These are phyloP conservation scores for Elsinoe ampelina DNA, from an alignment of 2,329 filamentous ascomycete species.

Conservation along the genomic window DNA sequence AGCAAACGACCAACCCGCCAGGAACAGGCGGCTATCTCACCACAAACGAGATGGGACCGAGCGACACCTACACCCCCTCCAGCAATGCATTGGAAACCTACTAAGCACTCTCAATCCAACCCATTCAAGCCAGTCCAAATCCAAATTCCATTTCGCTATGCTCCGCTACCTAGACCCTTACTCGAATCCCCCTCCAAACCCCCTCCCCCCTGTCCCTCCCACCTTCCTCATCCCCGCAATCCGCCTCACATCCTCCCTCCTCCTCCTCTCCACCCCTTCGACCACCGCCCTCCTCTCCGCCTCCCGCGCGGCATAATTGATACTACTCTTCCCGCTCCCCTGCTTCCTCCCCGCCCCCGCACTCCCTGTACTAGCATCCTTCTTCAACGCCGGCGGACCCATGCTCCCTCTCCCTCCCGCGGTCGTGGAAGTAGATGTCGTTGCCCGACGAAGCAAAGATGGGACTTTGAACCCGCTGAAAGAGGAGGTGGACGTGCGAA, in stretches of 20 bases:
- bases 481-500: background rate
- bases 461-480: slow-evolving; percentile 54
- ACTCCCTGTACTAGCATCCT: slow-evolving; percentile 22
- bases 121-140: background rate
- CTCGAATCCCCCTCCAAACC: slow-evolving; percentile 35
- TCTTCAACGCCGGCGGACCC: slow-evolving; percentile 15
- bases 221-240: slow-evolving; percentile 34
- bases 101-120: background rate
- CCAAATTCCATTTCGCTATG: slow-evolving; percentile 12
- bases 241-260: slow-evolving; percentile 39
- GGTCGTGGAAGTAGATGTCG: slow-evolving; percentile 37
- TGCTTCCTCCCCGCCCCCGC: slow-evolving; percentile 38
- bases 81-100: too few relatives aligned
- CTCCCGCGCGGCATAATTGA: slow-evolving; percentile 52
- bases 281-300: slow-evolving; percentile 44
- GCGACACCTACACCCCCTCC: too few relatives aligned
- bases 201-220: slow-evolving; percentile 31
- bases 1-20: background rate
- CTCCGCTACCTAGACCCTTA: slow-evolving; percentile 16
- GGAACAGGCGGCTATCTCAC: too few relatives aligned
- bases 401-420: slow-evolving; percentile 17
- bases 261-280: slow-evolving; percentile 44
- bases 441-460: slow-evolving; percentile 62
- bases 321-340: slow-evolving; percentile 47
- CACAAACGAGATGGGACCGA: too few relatives aligned